A percentile compares a stretch with the other conserved stretches of the same genome.
phyloP scores from a whole-genome alignment of 2,329 filamentous ascomycete genomes.

The Juglanconis oblonga region DNA sequence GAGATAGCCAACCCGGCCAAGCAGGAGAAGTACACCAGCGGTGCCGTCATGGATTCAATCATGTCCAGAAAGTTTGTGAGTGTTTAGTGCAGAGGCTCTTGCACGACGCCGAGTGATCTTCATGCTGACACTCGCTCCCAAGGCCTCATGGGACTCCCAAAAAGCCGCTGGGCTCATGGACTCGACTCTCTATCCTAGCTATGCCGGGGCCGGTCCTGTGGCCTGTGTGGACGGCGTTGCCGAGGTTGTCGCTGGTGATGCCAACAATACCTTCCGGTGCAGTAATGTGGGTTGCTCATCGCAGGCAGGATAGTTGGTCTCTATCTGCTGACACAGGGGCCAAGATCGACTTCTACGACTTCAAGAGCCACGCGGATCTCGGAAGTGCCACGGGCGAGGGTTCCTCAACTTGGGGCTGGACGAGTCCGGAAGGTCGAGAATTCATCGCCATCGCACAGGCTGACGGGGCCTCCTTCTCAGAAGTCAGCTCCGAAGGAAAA shows the following conservation, averaged over 20 bases:
- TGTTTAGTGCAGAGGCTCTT: not conserved
- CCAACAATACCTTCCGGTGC: conserved; percentile 46
- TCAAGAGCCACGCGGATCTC: conserved; percentile 51
- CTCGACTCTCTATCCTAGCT: conserved; percentile 1
- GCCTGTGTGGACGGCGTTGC: conserved; percentile 40
- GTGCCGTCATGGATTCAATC: conserved; percentile 11
- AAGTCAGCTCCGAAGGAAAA: conserved; percentile 41
- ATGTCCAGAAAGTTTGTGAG: conserved; percentile 13
- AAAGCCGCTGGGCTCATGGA: not conserved
- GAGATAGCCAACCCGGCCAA: conserved; percentile 7
- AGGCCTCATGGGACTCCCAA: conserved; percentile 8
- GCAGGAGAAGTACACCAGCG: conserved; percentile 11
- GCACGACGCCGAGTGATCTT: not conserved
- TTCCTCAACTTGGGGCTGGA: conserved; percentile 46
- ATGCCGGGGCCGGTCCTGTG: conserved; percentile 13
- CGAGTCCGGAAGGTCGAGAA: conserved; percentile 44
- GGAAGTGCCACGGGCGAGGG: conserved; percentile 39
- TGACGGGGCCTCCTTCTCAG: conserved; percentile 50
- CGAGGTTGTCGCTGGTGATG: conserved; percentile 40
- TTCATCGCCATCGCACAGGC: conserved; percentile 46
- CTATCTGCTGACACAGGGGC: not conserved
- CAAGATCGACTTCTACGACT: conserved; percentile 48
- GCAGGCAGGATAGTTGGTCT: not conserved
- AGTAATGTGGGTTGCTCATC: conserved; percentile 34
- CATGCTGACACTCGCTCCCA: not conserved